Evolutionary conservation across 1,139 yeast species (phyloP).

Genomic region (Blastobotrys elegans): DNA sequence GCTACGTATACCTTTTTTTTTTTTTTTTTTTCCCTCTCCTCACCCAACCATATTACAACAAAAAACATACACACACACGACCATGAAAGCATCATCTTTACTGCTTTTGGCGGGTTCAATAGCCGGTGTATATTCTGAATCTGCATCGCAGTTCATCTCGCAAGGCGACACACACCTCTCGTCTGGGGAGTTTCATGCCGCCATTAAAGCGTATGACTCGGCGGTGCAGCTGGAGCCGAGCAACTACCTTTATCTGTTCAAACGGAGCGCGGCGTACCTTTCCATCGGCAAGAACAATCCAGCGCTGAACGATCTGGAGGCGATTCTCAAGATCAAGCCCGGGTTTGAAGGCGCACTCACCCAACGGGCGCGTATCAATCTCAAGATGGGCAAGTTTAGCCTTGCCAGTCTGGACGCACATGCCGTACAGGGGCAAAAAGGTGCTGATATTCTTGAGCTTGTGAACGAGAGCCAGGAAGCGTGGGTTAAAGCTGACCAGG

Average conservation of each 20-base stretch:
- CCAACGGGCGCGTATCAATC: conserved; percentile 33
- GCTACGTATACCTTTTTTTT: too few relatives aligned
- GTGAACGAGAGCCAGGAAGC: conserved; percentile 5
- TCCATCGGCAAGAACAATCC: conserved; percentile 33
- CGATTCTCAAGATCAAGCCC: conserved; percentile 33
- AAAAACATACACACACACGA: neutral
- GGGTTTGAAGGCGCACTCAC: conserved; percentile 34
- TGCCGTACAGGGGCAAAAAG: conserved; percentile 2
- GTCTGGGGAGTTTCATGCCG: conserved; percentile 32
- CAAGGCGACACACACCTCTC: conserved; percentile 25
- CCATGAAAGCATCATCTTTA: neutral
- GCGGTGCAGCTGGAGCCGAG: conserved; percentile 30
- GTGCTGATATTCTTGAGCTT: conserved; percentile 5
- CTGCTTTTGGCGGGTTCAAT: neutral
- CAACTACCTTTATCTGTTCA: conserved; percentile 35
- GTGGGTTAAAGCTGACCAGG: conserved; percentile 17
- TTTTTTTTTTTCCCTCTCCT: neutral
- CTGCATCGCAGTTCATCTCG: conserved; percentile 5
- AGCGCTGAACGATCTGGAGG: conserved; percentile 36
- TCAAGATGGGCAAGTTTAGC: conserved; percentile 33
- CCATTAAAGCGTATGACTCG: conserved; percentile 53
- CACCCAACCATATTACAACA: neutral
- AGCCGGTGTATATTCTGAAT: neutral
- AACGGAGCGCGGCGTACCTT: conserved; percentile 37
- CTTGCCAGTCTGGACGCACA: conserved; percentile 28